Base-by-base conservation (phyloP, 768 basidiomycete species). In the Boletellus sp. region DNA sequence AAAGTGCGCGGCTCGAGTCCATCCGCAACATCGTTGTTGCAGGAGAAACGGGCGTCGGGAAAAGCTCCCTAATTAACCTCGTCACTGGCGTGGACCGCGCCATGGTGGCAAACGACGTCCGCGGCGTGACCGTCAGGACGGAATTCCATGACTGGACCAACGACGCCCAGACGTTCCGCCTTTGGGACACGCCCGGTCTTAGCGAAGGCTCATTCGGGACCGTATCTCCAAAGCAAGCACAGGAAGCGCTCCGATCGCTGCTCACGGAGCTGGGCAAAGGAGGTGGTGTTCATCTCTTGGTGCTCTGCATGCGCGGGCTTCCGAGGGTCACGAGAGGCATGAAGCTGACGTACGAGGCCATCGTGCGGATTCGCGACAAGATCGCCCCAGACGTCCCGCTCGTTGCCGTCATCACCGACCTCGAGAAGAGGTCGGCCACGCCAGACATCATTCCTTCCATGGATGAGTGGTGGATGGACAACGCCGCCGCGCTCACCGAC, bases 391-490 rank as follows among this genome's bases (percentile, higher is more conserved):
- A 52, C 1, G 41, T 58, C n/a, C 66, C 62, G 1, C 42, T 70
- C 22, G 62, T 57, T 13, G 48, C 64, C 13, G 53, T 68, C 34
- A 22, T 70, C 41, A 70, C 68, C 24, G 70, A 71, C 19, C 61
- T 71, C 15, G 70, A 70, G 51, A 67, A 68, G 33, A 47, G 53
- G 28, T 62, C 60, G 8, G 23, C 48, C 23, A 15, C 16, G 2
- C 38, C 56, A 11, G 48, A 58, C 19, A 51, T 62, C 47, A 43
- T 59, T 6, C 26, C 48, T 2, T 65, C 66, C 19, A 71, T 71
- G 63, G 66, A 68, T 0, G 57, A 62, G 24, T 76, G 75, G 75
- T 75, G 73, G 74, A 47, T 42, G 23, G 49, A 51, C 50, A 75
- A 75, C 40, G 39, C 60, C 22, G 13, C 23, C 8, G 17, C 31